Conservation (phyloP, 2,329 filamentous ascomycete species). For the Fusarium compactum region DNA sequence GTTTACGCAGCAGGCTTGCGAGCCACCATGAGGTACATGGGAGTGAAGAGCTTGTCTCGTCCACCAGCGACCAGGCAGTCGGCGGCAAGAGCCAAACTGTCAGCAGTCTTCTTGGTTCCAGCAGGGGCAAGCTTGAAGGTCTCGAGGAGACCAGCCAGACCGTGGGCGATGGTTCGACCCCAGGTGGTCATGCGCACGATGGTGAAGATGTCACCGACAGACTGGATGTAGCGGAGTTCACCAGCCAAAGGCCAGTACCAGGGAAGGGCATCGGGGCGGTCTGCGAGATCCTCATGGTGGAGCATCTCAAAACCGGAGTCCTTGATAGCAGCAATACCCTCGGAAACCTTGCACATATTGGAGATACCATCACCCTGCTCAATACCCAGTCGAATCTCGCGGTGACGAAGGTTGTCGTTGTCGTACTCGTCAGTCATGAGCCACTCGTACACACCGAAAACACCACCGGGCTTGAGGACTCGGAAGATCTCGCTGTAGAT, state of each 20-base stretch:
- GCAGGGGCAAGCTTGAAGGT: constrained; percentile 78
- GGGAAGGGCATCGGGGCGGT: constrained; percentile 78
- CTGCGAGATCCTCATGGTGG: constrained; percentile 87
- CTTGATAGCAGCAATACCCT: constrained; percentile 85
- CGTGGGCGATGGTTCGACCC: constrained; percentile 81
- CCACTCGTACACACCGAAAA: constrained; percentile 99
- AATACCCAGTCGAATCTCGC: constrained; percentile 91
- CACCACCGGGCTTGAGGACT: constrained; percentile 93
- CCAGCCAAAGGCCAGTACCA: constrained; percentile 97
- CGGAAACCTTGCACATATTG: constrained; percentile 92
- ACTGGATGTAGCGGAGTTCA: constrained; percentile 84
- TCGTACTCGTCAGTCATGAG: constrained; percentile 97
- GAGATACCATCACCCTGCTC: constrained; percentile 97
- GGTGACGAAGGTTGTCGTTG: constrained; percentile 86
- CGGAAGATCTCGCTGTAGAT: constrained; percentile 96
- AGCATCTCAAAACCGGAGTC: constrained; percentile 87
- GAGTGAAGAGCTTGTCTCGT: constrained; percentile 92
- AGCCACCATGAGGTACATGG: constrained; percentile 97
- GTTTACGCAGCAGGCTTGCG: constrained; percentile 74
- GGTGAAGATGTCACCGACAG: constrained; percentile 82
- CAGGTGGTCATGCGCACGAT: constrained; percentile 90
- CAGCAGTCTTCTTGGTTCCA: constrained; percentile 94
- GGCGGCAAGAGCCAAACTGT: constrained; percentile 83
- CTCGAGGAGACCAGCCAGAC: constrained; percentile 82
- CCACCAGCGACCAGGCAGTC: constrained; percentile 90